Percentiles rank a stretch among this genome's conserved stretches.
Evolutionary conservation across 2,329 filamentous ascomycete species (phyloP).

Genomic region (Paramyrothecium sp.): DNA sequence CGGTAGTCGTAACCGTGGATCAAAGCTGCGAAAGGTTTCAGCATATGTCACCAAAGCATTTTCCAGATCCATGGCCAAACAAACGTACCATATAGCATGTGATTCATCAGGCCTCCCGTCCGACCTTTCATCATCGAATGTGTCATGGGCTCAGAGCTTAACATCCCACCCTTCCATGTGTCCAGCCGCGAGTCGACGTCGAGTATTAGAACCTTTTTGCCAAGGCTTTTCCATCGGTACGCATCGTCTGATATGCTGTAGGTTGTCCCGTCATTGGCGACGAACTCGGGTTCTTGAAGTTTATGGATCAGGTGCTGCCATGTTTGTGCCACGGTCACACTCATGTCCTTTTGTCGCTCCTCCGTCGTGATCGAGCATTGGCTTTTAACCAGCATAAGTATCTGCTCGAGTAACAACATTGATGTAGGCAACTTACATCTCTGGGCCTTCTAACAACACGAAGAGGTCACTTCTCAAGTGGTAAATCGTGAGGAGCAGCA

Average conservation of each 20-base stretch:
- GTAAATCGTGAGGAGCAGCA: no score
- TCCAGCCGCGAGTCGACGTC: slow-evolving; percentile 1
- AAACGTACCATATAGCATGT: not conserved
- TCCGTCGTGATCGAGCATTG: no score
- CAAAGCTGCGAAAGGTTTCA: slow-evolving; percentile 19
- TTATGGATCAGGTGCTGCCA: not conserved
- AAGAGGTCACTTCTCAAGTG: no score
- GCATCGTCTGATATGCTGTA: not conserved
- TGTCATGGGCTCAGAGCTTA: not conserved
- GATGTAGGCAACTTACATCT: no score
- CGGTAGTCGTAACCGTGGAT: slow-evolving; percentile 41
- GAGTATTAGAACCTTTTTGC: slow-evolving; percentile 1
- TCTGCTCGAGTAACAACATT: no score
- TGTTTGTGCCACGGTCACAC: no score
- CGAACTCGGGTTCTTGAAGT: not conserved
- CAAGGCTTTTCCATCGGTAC: not conserved
- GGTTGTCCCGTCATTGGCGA: not conserved
- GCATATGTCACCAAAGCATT: no score
- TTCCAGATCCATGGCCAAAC: not conserved
- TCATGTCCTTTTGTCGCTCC: no score
- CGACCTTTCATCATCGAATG: not conserved
- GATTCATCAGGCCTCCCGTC: not conserved
- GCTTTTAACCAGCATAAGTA: no score
- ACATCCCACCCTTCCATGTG: not conserved
- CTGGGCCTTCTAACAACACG: no score